Conservation (phyloP, 176 grass and related monocot species). For the Leersia perrieri region DNA sequence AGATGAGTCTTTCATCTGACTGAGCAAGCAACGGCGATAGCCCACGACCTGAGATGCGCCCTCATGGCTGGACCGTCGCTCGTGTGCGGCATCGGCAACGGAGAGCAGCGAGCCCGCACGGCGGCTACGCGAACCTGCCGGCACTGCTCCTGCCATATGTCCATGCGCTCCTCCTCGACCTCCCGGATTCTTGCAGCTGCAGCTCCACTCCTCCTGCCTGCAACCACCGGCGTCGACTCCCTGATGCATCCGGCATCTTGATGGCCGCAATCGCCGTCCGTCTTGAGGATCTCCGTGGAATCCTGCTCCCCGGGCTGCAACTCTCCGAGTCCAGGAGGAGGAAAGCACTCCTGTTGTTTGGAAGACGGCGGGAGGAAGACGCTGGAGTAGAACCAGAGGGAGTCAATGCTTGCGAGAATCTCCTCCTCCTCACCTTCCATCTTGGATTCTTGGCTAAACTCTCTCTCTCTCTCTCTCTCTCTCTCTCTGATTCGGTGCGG, state of each 20-base stretch:
- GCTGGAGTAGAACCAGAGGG: slow-evolving; percentile 61
- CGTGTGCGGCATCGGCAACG: slow-evolving; percentile 23
- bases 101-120: slow-evolving; percentile 20
- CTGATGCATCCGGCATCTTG: not conserved
- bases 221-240: not conserved
- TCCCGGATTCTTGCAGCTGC: not conserved
- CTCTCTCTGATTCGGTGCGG: not conserved
- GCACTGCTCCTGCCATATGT: slow-evolving; percentile 4
- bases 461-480: no score
- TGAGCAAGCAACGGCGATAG: slow-evolving; percentile 61
- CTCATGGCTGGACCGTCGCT: slow-evolving; percentile 58
- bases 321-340: not conserved
- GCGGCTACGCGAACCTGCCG: not conserved
- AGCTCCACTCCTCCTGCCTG: not conserved
- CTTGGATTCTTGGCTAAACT: not conserved
- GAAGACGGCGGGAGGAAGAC: slow-evolving; percentile 24
- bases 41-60: slow-evolving; percentile 65
- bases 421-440: slow-evolving; percentile 21
- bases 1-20: slow-evolving; percentile 38
- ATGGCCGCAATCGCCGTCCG: not conserved
- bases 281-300: not conserved
- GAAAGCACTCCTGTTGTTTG: not conserved
- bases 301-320: not conserved
- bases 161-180: not conserved
- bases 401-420: slow-evolving; percentile 37